Evolutionary conservation across 2,329 filamentous ascomycete species (phyloP).

Genomic region (Eutypella sp.): DNA sequence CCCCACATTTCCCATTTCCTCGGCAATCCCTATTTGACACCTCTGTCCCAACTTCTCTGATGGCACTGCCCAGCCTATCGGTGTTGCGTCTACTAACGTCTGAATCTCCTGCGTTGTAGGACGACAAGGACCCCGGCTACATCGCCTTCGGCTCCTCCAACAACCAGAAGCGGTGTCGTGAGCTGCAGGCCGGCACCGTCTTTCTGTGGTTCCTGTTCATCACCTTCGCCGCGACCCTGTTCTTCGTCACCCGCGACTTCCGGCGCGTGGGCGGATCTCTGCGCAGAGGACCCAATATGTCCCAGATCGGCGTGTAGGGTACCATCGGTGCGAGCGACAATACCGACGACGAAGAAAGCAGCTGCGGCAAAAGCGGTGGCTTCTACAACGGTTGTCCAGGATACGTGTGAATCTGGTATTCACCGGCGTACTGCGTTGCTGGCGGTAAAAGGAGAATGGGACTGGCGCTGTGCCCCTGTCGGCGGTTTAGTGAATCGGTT

Average conservation of each 20-base stretch:
- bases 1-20: neutral
- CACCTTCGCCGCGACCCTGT: constrained; percentile 51
- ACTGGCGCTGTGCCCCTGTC: too few relatives aligned
- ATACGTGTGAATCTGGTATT: too few relatives aligned
- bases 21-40: neutral
- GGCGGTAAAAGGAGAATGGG: too few relatives aligned
- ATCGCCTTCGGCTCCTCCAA: constrained; percentile 59
- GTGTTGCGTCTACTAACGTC: constrained; percentile 1
- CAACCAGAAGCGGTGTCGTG: constrained; percentile 62
- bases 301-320: constrained; percentile 47
- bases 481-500: too few relatives aligned
- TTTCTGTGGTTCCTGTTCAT: constrained; percentile 78
- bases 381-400: too few relatives aligned
- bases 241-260: constrained; percentile 50
- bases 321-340: constrained; percentile 12
- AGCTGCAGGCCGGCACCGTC: constrained; percentile 67
- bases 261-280: constrained; percentile 45
- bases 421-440: too few relatives aligned
- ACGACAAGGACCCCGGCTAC: constrained; percentile 41
- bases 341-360: too few relatives aligned
- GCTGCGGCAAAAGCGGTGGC: too few relatives aligned
- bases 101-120: constrained; percentile 21
- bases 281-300: constrained; percentile 45
- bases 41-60: constrained; percentile 3
- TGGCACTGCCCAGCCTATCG: too few relatives aligned